Percentiles rank a stretch among this genome's conserved stretches.
These are phyloP conservation scores for Sicyos edulis DNA, from an alignment of 306 rosid species.

Conservation along the genomic window DNA sequence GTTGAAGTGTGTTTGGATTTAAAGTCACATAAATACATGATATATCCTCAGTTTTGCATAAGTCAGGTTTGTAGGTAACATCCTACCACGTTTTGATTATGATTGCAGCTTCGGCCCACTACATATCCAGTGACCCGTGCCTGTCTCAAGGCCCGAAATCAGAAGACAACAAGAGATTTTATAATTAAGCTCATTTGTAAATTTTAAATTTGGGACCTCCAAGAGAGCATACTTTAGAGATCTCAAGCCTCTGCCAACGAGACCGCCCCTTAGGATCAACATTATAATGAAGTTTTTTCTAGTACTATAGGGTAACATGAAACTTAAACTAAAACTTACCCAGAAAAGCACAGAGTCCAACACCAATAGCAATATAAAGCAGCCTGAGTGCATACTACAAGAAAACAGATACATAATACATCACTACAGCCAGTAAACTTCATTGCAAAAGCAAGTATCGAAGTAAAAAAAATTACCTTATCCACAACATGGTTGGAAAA, in stretches of 20 bases:
- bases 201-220: too few relatives aligned
- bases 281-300: neutral
- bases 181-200: too few relatives aligned
- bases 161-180: too few relatives aligned
- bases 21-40: neutral
- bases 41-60: neutral
- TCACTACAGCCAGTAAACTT: neutral
- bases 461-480: neutral
- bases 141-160: too few relatives aligned
- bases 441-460: neutral
- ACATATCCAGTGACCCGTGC: too few relatives aligned
- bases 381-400: constrained; percentile 53
- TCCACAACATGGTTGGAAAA: constrained; percentile 11
- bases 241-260: too few relatives aligned
- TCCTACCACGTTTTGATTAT: too few relatives aligned
- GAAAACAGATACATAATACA: neutral
- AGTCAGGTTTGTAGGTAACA: neutral
- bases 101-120: too few relatives aligned
- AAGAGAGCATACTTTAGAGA: too few relatives aligned
- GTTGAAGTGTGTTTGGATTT: too few relatives aligned
- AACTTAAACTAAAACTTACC: constrained; percentile 30
- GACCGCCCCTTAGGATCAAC: too few relatives aligned
- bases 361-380: constrained; percentile 47
- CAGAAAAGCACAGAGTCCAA: constrained; percentile 51
- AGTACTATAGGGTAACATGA: too few relatives aligned